A percentile compares a stretch with the other conserved stretches of the same genome.
Evolutionary conservation across 805 yeast genomes (phyloP).

Genomic region (Yamadazyma insecticola): DNA sequence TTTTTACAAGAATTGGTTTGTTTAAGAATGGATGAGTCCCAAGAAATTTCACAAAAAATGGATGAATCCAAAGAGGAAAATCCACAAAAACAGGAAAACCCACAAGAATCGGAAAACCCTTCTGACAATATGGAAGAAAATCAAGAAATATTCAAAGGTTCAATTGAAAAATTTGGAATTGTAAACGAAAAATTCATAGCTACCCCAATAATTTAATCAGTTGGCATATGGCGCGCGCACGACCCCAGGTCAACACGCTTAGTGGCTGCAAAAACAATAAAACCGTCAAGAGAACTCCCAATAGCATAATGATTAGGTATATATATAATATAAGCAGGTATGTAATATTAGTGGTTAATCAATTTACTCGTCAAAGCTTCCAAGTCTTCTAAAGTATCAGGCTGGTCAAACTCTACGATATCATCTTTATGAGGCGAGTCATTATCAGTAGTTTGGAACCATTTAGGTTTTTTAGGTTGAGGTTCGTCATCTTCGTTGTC

Average conservation of each 20-base stretch:
- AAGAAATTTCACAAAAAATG: too few species aligned
- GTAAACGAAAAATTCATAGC: slow-evolving; percentile 27
- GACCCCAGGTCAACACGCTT: too few species aligned
- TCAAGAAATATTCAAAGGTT: slow-evolving; percentile 18
- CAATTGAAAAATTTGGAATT: slow-evolving; percentile 23
- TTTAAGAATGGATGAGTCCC: slow-evolving; percentile 38
- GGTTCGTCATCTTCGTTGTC: slow-evolving; percentile 30
- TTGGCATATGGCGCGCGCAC: too few species aligned
- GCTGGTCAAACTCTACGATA: slow-evolving; percentile 76
- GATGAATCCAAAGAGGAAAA: too few species aligned
- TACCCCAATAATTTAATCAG: slow-evolving; percentile 20
- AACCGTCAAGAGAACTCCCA: too few species aligned
- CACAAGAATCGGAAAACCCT: slow-evolving; percentile 26
- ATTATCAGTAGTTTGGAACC: slow-evolving; percentile 41
- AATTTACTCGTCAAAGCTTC: slow-evolving; percentile 74
- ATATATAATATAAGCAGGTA: too few species aligned
- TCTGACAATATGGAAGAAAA: slow-evolving; percentile 22
- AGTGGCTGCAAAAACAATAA: too few species aligned
- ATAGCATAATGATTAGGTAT: too few species aligned
- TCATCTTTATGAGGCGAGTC: slow-evolving; percentile 20
- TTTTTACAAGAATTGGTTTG: slow-evolving; percentile 72
- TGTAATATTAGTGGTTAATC: slow-evolving; percentile 21
- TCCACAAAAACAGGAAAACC: too few species aligned
- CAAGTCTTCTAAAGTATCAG: slow-evolving; percentile 87
- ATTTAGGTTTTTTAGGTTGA: slow-evolving; percentile 40